These are phyloP conservation scores for Fusarium tricinctum DNA, from an alignment of 2,329 filamentous ascomycete species.

Conservation along the genomic window DNA sequence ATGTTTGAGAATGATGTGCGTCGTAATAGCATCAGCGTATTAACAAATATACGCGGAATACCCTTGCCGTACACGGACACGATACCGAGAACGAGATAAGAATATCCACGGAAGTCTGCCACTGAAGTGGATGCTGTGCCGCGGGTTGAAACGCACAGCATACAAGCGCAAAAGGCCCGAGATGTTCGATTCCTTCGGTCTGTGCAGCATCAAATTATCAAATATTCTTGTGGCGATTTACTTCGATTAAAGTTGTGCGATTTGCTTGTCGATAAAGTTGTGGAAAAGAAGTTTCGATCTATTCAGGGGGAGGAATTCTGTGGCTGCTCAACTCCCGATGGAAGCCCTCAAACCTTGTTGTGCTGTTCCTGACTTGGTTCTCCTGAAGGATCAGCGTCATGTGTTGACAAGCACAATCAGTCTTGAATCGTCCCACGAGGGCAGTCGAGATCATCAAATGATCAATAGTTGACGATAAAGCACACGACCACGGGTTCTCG, in stretches of 20 bases:
- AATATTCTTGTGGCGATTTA: slow-evolving; percentile 3
- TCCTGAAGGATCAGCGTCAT: not conserved
- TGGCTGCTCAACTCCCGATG: slow-evolving; percentile 35
- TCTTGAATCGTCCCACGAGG: not conserved
- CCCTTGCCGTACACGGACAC: slow-evolving; percentile 30
- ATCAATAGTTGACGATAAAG: not conserved
- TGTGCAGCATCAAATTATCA: no score
- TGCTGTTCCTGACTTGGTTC: slow-evolving; percentile 31
- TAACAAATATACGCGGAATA: slow-evolving; percentile 19
- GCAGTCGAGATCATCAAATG: not conserved
- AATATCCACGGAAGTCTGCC: slow-evolving; percentile 1
- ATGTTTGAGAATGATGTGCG: slow-evolving; percentile 1
- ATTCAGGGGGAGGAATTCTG: slow-evolving; percentile 31
- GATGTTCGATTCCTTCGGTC: not conserved
- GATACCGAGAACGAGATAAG: slow-evolving; percentile 24
- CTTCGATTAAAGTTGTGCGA: slow-evolving; percentile 5
- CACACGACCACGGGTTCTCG: slow-evolving; percentile 38
- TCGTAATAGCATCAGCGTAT: slow-evolving; percentile 1
- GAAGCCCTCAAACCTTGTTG: slow-evolving; percentile 17
- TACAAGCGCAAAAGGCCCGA: slow-evolving; percentile 22
- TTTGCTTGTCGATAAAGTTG: not conserved
- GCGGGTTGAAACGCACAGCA: slow-evolving; percentile 20
- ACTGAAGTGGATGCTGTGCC: slow-evolving; percentile 31
- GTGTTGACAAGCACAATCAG: slow-evolving; percentile 1
- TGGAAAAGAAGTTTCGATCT: not conserved